phyloP scores from a whole-genome alignment of 345 rosid genomes.

The Microcos paniculata region DNA sequence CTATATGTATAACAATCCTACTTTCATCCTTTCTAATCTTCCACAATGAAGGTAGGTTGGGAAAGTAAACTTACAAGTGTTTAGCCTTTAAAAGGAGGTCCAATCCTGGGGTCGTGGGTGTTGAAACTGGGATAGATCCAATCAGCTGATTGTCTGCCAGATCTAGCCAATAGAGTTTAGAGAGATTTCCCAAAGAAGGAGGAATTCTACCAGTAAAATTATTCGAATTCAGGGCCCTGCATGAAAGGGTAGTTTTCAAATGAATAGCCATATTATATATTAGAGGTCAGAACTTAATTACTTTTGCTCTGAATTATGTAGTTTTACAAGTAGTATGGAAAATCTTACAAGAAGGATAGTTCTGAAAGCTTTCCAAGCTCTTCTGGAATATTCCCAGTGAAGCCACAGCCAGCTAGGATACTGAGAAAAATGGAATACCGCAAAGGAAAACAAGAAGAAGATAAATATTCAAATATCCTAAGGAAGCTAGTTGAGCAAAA shows the following conservation, averaged over 20 bases:
- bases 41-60: neutral
- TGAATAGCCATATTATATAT: conserved; percentile 3
- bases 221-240: conserved; percentile 95
- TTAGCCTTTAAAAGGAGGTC: conserved; percentile 72
- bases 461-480: neutral
- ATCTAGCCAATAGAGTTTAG: conserved; percentile 82
- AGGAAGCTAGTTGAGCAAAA: neutral
- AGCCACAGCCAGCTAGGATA: conserved; percentile 85
- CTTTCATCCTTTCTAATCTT: neutral
- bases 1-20: neutral
- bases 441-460: neutral
- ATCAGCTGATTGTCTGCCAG: conserved; percentile 83
- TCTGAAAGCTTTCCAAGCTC: conserved; percentile 79
- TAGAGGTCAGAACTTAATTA: neutral
- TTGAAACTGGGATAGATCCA: conserved; percentile 75
- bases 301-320: neutral
- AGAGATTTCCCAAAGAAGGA: conserved; percentile 73
- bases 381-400: conserved; percentile 76
- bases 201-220: conserved; percentile 83
- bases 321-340: neutral
- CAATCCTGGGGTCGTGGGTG: conserved; percentile 56
- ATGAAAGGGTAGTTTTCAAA: conserved; percentile 3
- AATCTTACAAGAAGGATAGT: conserved; percentile 83
- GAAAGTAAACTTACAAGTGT: conserved; percentile 72
- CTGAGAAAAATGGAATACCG: conserved; percentile 37